These are phyloP conservation scores for Vaccinium corymbosum DNA, from an alignment of 148 eudicot genomes.

Conservation along the genomic window DNA sequence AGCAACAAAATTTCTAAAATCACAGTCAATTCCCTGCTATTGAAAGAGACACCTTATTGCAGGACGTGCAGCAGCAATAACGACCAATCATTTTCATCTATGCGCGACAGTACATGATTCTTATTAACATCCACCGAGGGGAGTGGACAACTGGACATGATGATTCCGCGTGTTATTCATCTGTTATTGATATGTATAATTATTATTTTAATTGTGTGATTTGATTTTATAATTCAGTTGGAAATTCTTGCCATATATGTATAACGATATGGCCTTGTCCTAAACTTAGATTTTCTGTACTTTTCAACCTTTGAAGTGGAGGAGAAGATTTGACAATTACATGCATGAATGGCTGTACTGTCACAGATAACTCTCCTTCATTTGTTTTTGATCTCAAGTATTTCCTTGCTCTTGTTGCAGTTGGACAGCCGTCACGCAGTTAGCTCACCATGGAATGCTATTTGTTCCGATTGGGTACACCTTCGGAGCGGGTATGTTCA, in stretches of 20 bases:
- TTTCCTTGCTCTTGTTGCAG: constrained; percentile 36
- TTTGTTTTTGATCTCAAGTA: background rate
- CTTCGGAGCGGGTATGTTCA: constrained; percentile 90
- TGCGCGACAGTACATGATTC: background rate
- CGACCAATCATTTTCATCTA: background rate
- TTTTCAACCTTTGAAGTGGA: background rate
- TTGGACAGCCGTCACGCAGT: constrained; percentile 90
- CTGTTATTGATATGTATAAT: background rate
- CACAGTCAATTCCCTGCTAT: background rate
- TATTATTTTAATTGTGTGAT: background rate
- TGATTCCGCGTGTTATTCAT: background rate
- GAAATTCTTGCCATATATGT: background rate
- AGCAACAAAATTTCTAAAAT: background rate
- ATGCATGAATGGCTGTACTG: background rate
- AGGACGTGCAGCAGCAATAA: background rate
- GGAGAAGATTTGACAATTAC: background rate
- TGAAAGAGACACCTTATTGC: background rate
- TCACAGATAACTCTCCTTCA: background rate
- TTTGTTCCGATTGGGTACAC: constrained; percentile 90
- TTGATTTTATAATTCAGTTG: background rate
- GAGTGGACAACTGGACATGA: background rate
- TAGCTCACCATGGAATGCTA: constrained; percentile 93
- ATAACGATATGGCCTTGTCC: background rate
- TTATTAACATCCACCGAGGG: background rate
- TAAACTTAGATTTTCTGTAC: background rate